A percentile compares a stretch with the other conserved stretches of the same genome.
Conservation (phyloP, 257 asterid genomes). For the Solanum tarapatanum region DNA sequence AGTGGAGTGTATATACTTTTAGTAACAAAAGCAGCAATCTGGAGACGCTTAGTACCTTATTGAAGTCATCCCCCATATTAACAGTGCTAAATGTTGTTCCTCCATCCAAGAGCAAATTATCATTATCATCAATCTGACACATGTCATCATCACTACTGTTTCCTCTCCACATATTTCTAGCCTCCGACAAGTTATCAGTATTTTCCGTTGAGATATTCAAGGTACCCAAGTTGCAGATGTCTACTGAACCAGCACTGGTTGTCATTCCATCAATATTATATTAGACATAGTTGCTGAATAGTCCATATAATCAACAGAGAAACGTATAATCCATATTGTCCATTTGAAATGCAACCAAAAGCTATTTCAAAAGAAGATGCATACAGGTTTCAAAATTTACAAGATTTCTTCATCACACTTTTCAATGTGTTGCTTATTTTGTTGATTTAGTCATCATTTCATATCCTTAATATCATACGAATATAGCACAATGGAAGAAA, state of each 20-base stretch:
- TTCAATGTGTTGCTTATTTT: not conserved
- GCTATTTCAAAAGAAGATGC: not conserved
- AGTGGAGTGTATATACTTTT: not conserved
- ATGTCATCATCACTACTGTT: slow-evolving; percentile 10
- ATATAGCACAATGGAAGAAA: not conserved
- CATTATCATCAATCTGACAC: slow-evolving; percentile 23
- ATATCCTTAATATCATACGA: not conserved
- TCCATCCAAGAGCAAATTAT: slow-evolving; percentile 1
- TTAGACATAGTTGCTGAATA: not conserved
- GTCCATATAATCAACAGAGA: not conserved
- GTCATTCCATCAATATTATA: not conserved
- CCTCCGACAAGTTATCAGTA: slow-evolving; percentile 10
- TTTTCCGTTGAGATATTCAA: slow-evolving; percentile 14
- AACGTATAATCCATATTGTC: not conserved
- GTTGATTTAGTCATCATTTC: not conserved
- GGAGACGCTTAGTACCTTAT: slow-evolving; percentile 11
- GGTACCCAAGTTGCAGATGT: slow-evolving; percentile 28
- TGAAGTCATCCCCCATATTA: slow-evolving; percentile 4
- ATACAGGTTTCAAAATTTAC: not conserved
- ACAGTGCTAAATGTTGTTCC: slow-evolving; percentile 1
- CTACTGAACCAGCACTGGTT: slow-evolving; percentile 20
- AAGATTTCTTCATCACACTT: not conserved
- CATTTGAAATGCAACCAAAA: not conserved
- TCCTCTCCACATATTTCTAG: not conserved
- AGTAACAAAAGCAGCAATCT: not conserved